Evolutionary conservation across 1,284 basidiomycete genomes (phyloP), one percentile per base, ranked within the genome.

Genomic region (Ustilago curta): DNA sequence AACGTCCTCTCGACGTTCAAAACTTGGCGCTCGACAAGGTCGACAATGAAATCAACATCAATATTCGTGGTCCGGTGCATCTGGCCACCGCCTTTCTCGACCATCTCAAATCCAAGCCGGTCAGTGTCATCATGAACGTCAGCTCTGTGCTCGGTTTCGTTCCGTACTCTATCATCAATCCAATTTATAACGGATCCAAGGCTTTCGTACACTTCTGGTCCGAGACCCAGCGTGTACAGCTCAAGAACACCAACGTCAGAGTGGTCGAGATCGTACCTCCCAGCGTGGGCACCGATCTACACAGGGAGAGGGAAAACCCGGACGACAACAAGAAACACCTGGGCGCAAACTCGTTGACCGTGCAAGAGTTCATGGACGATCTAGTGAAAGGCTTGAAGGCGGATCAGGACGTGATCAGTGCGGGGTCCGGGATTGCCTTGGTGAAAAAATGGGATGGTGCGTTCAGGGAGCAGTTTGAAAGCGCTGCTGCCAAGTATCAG

Each of bases 301-400:
- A 81, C 47, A 67, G 82, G 9, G 77, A 79, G 44, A 50, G 77
- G 12, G 68, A 68, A 47, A 75, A 79, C 47, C 78, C 77, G 31
- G 76, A 79, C 47, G 81, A 82, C 58, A 82, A 82, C 69, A 82
- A 82, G 64, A 81, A 82, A 52, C 72, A 81, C 39, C 60, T 74
- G 9, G 79, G 79, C 14, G 66, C 79, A 31, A 67, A 61, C 49
- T 67, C 69, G 37, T 45, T 82, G 21, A 80, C 78, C 9, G 55
- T 80, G 14, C 74, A 82, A 56, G 78, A 82, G 51, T 82, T 82
- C 56, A 82, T 82, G 70, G 69, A 74, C 8, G 74, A 80, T 16
- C 45, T 82, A 2, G 52, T 60, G 12, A 72, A 70, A 25, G 80
- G 78, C 1, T 35, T 81, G 25, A 50, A 77, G 12, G 68, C 63